Conservation (phyloP, 2,329 filamentous ascomycete genomes). For the Aspergillus ruber region DNA sequence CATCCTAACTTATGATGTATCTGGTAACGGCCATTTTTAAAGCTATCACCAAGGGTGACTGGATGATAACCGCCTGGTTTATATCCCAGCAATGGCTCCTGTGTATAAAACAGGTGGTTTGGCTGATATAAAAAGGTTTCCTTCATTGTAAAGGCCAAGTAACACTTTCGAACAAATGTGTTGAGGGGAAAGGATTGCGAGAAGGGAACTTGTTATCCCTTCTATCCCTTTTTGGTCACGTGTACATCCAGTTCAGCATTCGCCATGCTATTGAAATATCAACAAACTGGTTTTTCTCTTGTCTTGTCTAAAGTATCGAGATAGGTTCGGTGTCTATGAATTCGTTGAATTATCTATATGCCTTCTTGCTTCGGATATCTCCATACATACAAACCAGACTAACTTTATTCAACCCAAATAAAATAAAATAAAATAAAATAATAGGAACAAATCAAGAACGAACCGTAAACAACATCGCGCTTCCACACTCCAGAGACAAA, state of each 20-base stretch:
- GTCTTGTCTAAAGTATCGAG: too few species aligned
- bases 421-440: too few species aligned
- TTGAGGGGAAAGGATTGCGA: too few species aligned
- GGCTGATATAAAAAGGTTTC: conserved; percentile 10
- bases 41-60: conserved; percentile 36
- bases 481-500: neutral
- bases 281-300: too few species aligned
- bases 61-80: conserved; percentile 40
- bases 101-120: conserved; percentile 19
- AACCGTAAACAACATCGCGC: neutral
- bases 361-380: neutral
- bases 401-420: neutral
- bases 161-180: too few species aligned
- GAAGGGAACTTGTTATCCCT: too few species aligned
- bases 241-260: too few species aligned
- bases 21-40: conserved; percentile 37
- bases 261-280: too few species aligned
- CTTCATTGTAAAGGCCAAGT: too few species aligned
- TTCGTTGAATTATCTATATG: too few species aligned
- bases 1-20: conserved; percentile 42
- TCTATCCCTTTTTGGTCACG: too few species aligned
- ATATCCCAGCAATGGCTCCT: conserved; percentile 26
- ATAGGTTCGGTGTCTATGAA: too few species aligned
- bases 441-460: neutral
- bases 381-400: neutral